Evolutionary conservation across 2,329 filamentous ascomycete species (phyloP).

Genomic region (Botryotinia calthae): DNA sequence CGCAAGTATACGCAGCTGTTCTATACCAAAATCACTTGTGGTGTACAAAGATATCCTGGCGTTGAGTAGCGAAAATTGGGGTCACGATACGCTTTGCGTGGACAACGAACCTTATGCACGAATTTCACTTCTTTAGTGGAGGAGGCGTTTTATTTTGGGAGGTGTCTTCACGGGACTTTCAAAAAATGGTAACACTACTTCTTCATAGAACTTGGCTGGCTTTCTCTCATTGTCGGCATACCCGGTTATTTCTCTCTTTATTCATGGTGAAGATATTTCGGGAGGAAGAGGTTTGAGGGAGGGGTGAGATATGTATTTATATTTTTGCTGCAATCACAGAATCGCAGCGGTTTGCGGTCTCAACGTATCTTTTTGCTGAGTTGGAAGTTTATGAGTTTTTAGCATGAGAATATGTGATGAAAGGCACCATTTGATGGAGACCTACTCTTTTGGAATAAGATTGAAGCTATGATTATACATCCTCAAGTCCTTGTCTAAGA

Average conservation of each 20-base stretch:
- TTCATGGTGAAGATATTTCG: conserved; percentile 14
- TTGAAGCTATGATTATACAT: not conserved
- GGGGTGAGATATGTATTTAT: conserved; percentile 19
- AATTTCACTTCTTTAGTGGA: conserved; percentile 23
- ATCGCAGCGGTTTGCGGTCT: conserved; percentile 6
- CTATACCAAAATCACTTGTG: conserved; percentile 29
- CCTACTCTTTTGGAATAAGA: not conserved
- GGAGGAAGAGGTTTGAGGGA: conserved; percentile 8
- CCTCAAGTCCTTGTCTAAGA: not conserved
- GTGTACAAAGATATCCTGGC: conserved; percentile 32
- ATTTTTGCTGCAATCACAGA: conserved; percentile 12
- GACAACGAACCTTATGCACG: conserved; percentile 25
- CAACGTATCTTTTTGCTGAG: not conserved
- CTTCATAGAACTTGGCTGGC: conserved; percentile 23
- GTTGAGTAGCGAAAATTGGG: conserved; percentile 30
- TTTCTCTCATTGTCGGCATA: conserved; percentile 21
- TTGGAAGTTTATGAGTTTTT: not conserved
- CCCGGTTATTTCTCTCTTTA: conserved; percentile 20
- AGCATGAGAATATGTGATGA: not conserved
- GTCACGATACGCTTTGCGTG: conserved; percentile 20
- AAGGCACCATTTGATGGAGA: not conserved
- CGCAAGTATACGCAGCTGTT: conserved; percentile 32
- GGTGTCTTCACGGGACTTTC: conserved; percentile 21
- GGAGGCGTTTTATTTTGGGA: conserved; percentile 28
- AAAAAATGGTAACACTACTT: conserved; percentile 24